Conservation (phyloP, 1,139 yeast genomes). For the Citeromyces siamensis region DNA sequence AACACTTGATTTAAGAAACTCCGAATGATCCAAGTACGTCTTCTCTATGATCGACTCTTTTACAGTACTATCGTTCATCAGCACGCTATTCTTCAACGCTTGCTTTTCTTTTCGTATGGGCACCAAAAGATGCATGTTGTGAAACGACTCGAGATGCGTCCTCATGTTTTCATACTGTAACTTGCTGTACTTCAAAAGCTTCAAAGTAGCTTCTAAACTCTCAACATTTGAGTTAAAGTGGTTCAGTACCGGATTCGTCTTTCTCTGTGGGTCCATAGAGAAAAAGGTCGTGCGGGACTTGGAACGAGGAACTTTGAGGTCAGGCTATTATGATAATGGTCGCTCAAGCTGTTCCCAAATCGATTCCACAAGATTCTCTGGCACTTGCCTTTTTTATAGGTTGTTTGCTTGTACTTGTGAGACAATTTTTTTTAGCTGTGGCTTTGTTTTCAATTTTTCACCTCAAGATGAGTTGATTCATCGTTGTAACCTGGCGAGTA, state of each 20-base stretch:
- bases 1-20: not conserved
- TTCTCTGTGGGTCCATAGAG: no score
- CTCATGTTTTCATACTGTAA: not conserved
- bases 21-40: not conserved
- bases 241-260: not conserved
- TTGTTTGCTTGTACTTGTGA: not conserved
- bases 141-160: not conserved
- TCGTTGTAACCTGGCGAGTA: not conserved
- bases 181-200: not conserved
- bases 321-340: no score
- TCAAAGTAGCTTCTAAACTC: not conserved
- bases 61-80: not conserved
- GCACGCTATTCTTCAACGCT: not conserved
- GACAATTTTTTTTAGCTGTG: no score
- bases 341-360: no score
- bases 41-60: not conserved
- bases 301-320: no score
- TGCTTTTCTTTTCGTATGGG: not conserved
- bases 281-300: no score
- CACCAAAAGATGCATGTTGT: not conserved
- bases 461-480: not conserved
- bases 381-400: slow-evolving; percentile 1
- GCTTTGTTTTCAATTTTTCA: not conserved
- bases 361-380: not conserved
- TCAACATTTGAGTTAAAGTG: not conserved